Conservation (phyloP, 257 asterid species). For the Eucommia ulmoides region DNA sequence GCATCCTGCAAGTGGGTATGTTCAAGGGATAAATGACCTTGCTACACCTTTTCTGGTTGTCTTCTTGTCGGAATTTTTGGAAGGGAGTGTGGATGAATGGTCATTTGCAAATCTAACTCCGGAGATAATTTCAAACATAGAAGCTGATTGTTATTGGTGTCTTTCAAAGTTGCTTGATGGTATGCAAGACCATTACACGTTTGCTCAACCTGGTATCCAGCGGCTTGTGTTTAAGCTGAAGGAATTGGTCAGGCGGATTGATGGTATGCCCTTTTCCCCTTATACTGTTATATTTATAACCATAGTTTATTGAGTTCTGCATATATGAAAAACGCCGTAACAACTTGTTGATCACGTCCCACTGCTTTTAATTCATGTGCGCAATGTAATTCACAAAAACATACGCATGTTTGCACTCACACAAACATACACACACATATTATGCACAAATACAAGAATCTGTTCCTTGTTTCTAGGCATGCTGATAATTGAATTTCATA, state of each 20-base stretch:
- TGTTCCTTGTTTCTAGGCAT: neutral
- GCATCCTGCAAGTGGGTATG: slow-evolving; percentile 99
- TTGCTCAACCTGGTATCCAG: slow-evolving; percentile 99
- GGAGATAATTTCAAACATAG: slow-evolving; percentile 56
- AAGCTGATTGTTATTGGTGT: slow-evolving; percentile 99
- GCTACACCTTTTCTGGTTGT: slow-evolving; percentile 91
- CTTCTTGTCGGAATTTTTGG: slow-evolving; percentile 77
- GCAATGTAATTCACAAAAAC: too few species aligned
- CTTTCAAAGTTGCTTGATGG: slow-evolving; percentile 92
- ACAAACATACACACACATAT: too few species aligned
- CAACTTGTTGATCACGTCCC: too few species aligned
- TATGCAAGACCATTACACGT: slow-evolving; percentile 98
- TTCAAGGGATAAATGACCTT: slow-evolving; percentile 96
- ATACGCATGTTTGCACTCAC: too few species aligned
- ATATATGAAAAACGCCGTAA: too few species aligned
- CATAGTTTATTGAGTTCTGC: neutral
- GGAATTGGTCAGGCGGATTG: slow-evolving; percentile 92
- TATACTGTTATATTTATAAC: slow-evolving; percentile 1
- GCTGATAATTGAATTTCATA: neutral
- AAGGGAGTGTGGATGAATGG: slow-evolving; percentile 76
- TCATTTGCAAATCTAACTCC: slow-evolving; percentile 51
- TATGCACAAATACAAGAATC: neutral
- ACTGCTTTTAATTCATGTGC: too few species aligned
- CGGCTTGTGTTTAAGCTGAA: slow-evolving; percentile 89
- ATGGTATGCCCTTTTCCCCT: slow-evolving; percentile 36